A percentile compares a stretch with the other conserved stretches of the same genome.
These are phyloP conservation scores for Phyllostachys edulis DNA, from an alignment of 176 grass and related monocot genomes.

Conservation along the genomic window DNA sequence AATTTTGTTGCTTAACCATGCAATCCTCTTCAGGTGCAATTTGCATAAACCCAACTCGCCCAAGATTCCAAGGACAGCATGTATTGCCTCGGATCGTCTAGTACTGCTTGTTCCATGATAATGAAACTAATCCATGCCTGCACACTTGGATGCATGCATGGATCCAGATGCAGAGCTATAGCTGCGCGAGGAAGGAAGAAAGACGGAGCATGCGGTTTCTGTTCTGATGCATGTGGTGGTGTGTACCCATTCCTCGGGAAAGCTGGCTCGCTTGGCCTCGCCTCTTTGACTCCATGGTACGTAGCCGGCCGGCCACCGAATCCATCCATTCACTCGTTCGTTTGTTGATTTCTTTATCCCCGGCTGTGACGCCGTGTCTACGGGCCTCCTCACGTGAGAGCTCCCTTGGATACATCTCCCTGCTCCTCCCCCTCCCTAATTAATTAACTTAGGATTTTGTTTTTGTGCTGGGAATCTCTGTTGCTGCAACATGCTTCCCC, in stretches of 20 bases:
- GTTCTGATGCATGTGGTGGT: not conserved
- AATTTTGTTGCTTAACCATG: not conserved
- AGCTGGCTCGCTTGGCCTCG: slow-evolving; percentile 13
- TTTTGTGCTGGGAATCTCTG: slow-evolving; percentile 53
- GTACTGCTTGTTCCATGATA: not conserved
- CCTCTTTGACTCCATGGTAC: slow-evolving; percentile 10
- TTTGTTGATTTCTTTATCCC: not conserved
- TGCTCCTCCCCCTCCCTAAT: not conserved
- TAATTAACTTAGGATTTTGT: slow-evolving; percentile 36
- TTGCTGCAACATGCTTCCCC: slow-evolving; percentile 19
- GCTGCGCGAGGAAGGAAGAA: not conserved
- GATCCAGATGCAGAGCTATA: not conserved
- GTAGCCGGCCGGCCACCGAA: not conserved
- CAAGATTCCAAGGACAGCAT: not conserved
- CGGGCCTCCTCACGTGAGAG: slow-evolving; percentile 45
- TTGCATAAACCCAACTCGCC: not conserved
- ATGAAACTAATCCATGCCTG: not conserved
- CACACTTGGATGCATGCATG: not conserved
- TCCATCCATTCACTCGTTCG: not conserved
- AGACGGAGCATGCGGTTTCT: not conserved
- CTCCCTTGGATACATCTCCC: slow-evolving; percentile 32
- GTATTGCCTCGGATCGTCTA: not conserved
- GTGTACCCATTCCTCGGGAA: not conserved
- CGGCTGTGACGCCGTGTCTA: slow-evolving; percentile 43
- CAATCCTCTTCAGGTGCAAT: not conserved